Conservation (phyloP, 2,329 filamentous ascomycete species). For the Talaromyces pinophilus region DNA sequence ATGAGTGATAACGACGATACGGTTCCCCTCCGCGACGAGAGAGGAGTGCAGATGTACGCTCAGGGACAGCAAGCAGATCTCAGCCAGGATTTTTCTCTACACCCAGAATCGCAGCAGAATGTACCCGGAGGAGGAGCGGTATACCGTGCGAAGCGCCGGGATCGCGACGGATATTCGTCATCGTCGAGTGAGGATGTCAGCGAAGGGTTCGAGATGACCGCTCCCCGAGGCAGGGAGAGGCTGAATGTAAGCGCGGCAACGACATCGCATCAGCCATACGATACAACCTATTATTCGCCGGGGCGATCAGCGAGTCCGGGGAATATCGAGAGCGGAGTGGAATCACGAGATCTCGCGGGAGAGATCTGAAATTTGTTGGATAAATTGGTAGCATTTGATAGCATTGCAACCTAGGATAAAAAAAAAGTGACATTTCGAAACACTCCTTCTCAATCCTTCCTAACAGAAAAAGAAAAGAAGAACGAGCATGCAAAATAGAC, state of each 20-base stretch:
- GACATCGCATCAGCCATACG: constrained; percentile 20
- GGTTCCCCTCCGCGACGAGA: constrained; percentile 36
- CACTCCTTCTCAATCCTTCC: neutral
- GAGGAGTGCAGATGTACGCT: constrained; percentile 32
- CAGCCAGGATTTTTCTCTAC: constrained; percentile 12
- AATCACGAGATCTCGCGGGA: neutral
- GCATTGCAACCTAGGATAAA: neutral
- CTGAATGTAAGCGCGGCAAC: neutral
- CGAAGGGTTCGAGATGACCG: constrained; percentile 42
- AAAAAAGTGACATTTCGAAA: neutral
- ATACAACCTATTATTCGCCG: constrained; percentile 16
- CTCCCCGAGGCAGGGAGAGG: constrained; percentile 1
- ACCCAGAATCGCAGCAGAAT: constrained; percentile 28
- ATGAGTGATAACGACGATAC: constrained; percentile 26
- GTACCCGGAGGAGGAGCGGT: constrained; percentile 22
- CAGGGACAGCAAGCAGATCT: neutral
- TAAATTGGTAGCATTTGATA: neutral
- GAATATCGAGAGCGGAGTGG: constrained; percentile 3
- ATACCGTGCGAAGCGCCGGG: constrained; percentile 34
- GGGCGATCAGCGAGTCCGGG: neutral
- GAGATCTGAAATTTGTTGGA: neutral
- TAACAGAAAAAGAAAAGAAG: neutral
- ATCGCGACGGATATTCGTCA: constrained; percentile 39
- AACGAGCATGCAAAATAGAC: neutral
- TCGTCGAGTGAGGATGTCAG: constrained; percentile 40